phyloP scores from a whole-genome alignment of 140 eudicot species.

The Senecio squalidus region DNA sequence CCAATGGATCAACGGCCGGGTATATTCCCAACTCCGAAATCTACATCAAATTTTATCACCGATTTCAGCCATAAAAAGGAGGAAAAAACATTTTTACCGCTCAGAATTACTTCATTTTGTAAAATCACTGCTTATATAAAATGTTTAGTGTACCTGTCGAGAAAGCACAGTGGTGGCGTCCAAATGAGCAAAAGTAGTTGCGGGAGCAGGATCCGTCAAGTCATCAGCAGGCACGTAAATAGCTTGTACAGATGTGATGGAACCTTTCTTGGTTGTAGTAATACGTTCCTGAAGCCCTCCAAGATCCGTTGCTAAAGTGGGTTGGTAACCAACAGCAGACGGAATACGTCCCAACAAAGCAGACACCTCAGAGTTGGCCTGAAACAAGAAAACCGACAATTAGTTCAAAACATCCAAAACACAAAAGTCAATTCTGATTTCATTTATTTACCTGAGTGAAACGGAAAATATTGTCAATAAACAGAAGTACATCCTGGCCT shows the following conservation, averaged over 20 bases:
- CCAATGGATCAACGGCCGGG: constrained; percentile 61
- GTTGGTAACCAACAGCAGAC: constrained; percentile 70
- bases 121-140: too few species aligned
- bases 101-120: too few species aligned
- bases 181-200: constrained; percentile 64
- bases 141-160: constrained; percentile 35
- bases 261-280: constrained; percentile 58
- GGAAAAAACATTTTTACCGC: neutral
- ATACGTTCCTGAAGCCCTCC: constrained; percentile 69
- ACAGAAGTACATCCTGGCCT: constrained; percentile 68
- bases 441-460: constrained; percentile 40
- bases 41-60: constrained; percentile 18
- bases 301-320: constrained; percentile 54
- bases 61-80: neutral
- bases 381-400: neutral
- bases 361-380: constrained; percentile 68
- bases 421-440: neutral
- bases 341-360: constrained; percentile 65
- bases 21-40: constrained; percentile 60
- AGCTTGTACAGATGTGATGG: constrained; percentile 63
- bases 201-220: constrained; percentile 64
- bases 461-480: constrained; percentile 55
- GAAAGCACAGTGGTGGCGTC: constrained; percentile 78
- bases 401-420: neutral
- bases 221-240: constrained; percentile 64